These are phyloP conservation scores for Anisodus acutangulus DNA, from an alignment of 257 asterid species.

Conservation along the genomic window DNA sequence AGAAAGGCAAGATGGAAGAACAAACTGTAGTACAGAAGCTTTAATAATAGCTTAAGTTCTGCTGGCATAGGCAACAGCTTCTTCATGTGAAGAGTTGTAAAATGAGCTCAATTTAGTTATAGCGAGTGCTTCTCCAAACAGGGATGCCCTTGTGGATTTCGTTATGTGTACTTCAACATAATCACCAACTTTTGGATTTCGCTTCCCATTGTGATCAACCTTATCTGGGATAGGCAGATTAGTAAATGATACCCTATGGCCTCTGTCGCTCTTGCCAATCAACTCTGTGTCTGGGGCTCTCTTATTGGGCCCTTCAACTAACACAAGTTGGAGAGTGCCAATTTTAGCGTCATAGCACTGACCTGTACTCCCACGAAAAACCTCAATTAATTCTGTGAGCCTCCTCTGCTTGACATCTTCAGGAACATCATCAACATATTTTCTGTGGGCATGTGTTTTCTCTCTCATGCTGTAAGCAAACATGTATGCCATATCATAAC, in stretches of 20 bases:
- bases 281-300: slow-evolving; percentile 92
- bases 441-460: slow-evolving; percentile 97
- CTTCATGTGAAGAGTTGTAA: slow-evolving; percentile 46
- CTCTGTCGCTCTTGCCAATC: slow-evolving; percentile 91
- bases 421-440: slow-evolving; percentile 82
- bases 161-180: slow-evolving; percentile 72
- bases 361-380: slow-evolving; percentile 88
- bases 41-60: slow-evolving; percentile 39
- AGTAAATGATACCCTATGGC: slow-evolving; percentile 79
- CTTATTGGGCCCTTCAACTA: slow-evolving; percentile 96
- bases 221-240: slow-evolving; percentile 61
- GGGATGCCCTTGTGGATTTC: slow-evolving; percentile 79
- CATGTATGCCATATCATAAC: slow-evolving; percentile 98
- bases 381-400: slow-evolving; percentile 77
- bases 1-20: not conserved
- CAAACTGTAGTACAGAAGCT: slow-evolving; percentile 18
- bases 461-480: slow-evolving; percentile 99
- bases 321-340: slow-evolving; percentile 79
- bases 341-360: slow-evolving; percentile 73
- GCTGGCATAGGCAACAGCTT: slow-evolving; percentile 51
- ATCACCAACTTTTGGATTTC: slow-evolving; percentile 76
- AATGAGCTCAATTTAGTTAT: slow-evolving; percentile 77
- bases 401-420: slow-evolving; percentile 86
- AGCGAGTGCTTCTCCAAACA: slow-evolving; percentile 76
- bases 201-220: slow-evolving; percentile 51